Evolutionary conservation across 352 stramenopile genomes (phyloP).

Genomic region (Aphanomyces invadans): DNA sequence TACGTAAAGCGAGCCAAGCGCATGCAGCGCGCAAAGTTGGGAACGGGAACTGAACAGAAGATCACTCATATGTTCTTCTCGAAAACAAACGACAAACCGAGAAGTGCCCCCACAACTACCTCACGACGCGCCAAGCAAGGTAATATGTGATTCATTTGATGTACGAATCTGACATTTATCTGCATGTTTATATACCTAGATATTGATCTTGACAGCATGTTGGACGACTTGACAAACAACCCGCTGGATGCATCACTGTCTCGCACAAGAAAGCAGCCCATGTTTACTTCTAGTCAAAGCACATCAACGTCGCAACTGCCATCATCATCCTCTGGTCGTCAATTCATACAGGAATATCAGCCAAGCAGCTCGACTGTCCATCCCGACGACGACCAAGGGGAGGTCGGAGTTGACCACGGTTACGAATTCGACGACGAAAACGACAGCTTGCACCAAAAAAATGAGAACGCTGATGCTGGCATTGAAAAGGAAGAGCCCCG

Average conservation of each 20-base stretch:
- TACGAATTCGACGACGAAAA: slow-evolving; percentile 6
- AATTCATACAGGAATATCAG: neutral
- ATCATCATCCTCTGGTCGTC: neutral
- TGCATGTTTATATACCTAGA: too few relatives aligned
- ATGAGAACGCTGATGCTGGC: too few relatives aligned
- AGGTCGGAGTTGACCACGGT: neutral
- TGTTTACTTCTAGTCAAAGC: neutral
- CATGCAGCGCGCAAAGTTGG: slow-evolving; percentile 75
- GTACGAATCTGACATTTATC: too few relatives aligned
- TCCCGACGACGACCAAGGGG: neutral
- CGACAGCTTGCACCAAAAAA: too few relatives aligned
- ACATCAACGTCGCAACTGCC: neutral
- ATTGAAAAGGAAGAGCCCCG: too few relatives aligned
- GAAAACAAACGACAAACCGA: slow-evolving; percentile 27
- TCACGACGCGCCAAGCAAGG: slow-evolving; percentile 38
- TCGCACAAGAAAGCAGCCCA: neutral
- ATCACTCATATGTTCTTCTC: slow-evolving; percentile 88
- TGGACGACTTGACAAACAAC: slow-evolving; percentile 78
- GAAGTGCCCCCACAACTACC: slow-evolving; percentile 15
- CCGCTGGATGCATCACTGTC: slow-evolving; percentile 40
- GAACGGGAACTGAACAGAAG: slow-evolving; percentile 65
- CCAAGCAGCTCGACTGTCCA: neutral
- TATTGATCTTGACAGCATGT: slow-evolving; percentile 81
- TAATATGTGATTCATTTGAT: neutral
- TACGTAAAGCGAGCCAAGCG: slow-evolving; percentile 75